Conservation (phyloP, 352 stramenopile species). For the Peronospora farinosa region DNA sequence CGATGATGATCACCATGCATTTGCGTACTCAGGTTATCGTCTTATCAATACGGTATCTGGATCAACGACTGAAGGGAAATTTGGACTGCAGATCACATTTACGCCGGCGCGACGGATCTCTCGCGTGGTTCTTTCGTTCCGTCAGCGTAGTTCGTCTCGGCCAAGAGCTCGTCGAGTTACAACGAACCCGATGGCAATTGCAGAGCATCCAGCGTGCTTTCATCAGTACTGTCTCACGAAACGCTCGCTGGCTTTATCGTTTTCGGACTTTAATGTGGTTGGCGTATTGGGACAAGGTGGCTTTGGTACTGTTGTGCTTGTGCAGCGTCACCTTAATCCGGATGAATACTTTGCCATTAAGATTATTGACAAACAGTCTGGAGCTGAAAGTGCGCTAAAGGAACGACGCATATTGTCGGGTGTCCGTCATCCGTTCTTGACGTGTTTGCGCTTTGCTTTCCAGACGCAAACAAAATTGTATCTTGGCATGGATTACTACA, state of each 20-base stretch:
- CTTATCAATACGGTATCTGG: slow-evolving; percentile 74
- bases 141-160: slow-evolving; percentile 44
- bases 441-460: slow-evolving; percentile 80
- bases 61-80: slow-evolving; percentile 66
- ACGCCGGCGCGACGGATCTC: slow-evolving; percentile 77
- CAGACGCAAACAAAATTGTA: slow-evolving; percentile 81
- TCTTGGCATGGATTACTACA: slow-evolving; percentile 81
- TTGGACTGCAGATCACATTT: slow-evolving; percentile 77
- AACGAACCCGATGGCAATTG: slow-evolving; percentile 70
- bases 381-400: slow-evolving; percentile 66
- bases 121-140: slow-evolving; percentile 78
- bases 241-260: slow-evolving; percentile 73
- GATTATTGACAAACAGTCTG: slow-evolving; percentile 83
- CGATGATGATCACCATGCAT: slow-evolving; percentile 72
- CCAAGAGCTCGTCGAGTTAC: slow-evolving; percentile 47
- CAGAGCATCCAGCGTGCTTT: slow-evolving; percentile 71
- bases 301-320: slow-evolving; percentile 76
- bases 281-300: slow-evolving; percentile 74
- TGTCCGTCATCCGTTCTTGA: slow-evolving; percentile 75
- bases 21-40: slow-evolving; percentile 42
- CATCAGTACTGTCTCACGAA: slow-evolving; percentile 81
- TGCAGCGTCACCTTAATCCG: slow-evolving; percentile 65
- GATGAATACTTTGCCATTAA: slow-evolving; percentile 85
- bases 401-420: slow-evolving; percentile 71
- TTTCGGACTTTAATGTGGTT: slow-evolving; percentile 82